These are phyloP conservation scores for Cordyceps militaris DNA, from an alignment of 2,329 filamentous ascomycete species.

Conservation along the genomic window DNA sequence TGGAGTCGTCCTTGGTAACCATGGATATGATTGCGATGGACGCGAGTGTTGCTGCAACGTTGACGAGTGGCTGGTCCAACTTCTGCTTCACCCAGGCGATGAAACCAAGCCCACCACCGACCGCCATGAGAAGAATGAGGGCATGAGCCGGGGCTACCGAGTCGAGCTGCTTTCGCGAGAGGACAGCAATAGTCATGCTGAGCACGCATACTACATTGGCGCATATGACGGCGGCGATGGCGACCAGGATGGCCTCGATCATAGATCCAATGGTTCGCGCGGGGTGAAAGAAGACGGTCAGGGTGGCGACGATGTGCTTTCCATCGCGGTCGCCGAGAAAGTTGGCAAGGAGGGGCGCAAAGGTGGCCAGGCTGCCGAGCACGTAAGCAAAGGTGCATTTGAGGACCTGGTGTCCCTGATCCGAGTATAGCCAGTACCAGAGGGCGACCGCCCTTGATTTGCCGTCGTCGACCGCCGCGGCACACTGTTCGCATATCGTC, in stretches of 20 bases:
- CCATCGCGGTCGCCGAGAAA: slow-evolving; percentile 79
- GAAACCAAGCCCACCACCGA: slow-evolving; percentile 79
- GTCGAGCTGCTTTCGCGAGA: slow-evolving; percentile 62
- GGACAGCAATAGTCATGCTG: slow-evolving; percentile 82
- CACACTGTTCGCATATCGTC: slow-evolving; percentile 15
- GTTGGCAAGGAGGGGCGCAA: slow-evolving; percentile 63
- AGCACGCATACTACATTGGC: slow-evolving; percentile 61
- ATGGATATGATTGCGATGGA: slow-evolving; percentile 86
- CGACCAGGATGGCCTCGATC: slow-evolving; percentile 75
- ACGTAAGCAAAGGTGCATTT: slow-evolving; percentile 91
- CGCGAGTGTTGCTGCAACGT: slow-evolving; percentile 76
- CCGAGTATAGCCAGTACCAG: slow-evolving; percentile 59
- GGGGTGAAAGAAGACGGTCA: slow-evolving; percentile 93
- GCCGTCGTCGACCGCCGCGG: slow-evolving; percentile 12
- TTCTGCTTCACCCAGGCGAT: slow-evolving; percentile 82
- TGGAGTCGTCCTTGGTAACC: slow-evolving; percentile 82
- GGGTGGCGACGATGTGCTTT: slow-evolving; percentile 88
- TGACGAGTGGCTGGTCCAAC: slow-evolving; percentile 71
- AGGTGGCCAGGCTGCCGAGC: slow-evolving; percentile 78
- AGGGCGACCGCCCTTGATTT: slow-evolving; percentile 33
- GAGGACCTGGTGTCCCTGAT: slow-evolving; percentile 70
- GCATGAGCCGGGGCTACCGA: slow-evolving; percentile 66
- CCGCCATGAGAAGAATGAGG: slow-evolving; percentile 74
- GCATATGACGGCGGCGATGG: slow-evolving; percentile 71
- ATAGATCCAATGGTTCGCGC: slow-evolving; percentile 81